Percentiles rank a stretch among this genome's conserved stretches.
These are phyloP conservation scores for Clarkia xantiana DNA, from an alignment of 345 rosid species.

Conservation along the genomic window DNA sequence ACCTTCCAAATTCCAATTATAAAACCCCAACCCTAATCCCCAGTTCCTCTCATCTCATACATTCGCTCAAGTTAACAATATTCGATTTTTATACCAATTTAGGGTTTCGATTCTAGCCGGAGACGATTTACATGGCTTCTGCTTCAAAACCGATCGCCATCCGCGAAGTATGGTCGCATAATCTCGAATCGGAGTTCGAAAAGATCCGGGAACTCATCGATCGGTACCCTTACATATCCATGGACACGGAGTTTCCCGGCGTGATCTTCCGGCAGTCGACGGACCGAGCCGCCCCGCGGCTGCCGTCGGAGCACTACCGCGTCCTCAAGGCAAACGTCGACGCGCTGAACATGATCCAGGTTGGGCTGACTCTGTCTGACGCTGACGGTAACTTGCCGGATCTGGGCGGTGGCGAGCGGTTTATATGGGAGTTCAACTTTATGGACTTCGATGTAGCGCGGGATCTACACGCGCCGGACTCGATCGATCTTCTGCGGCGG, in stretches of 20 bases:
- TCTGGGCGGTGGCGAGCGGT: slow-evolving; percentile 23
- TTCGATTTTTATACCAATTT: too few relatives aligned
- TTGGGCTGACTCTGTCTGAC: slow-evolving; percentile 64
- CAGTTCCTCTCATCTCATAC: too few relatives aligned
- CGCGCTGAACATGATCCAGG: slow-evolving; percentile 56
- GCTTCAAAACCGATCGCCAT: slow-evolving; percentile 11
- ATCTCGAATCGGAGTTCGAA: slow-evolving; percentile 47
- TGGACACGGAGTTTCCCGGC: slow-evolving; percentile 90
- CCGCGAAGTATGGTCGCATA: slow-evolving; percentile 64
- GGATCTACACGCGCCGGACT: slow-evolving; percentile 65
- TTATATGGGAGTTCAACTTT: slow-evolving; percentile 80
- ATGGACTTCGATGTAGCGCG: slow-evolving; percentile 45
- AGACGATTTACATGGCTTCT: too few relatives aligned
- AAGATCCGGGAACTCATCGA: slow-evolving; percentile 40
- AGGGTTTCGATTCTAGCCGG: too few relatives aligned
- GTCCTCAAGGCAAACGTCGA: slow-evolving; percentile 66
- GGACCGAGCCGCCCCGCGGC: slow-evolving; percentile 13
- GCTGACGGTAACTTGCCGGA: slow-evolving; percentile 41
- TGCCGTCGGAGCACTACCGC: slow-evolving; percentile 43
- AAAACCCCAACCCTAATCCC: too few relatives aligned
- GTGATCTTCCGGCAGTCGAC: slow-evolving; percentile 26
- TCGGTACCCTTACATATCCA: slow-evolving; percentile 41
- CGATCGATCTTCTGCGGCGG: slow-evolving; percentile 54
- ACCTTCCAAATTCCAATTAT: not conserved
- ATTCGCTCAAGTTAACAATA: too few relatives aligned